A percentile compares a stretch with the other conserved stretches of the same genome.
phyloP scores from a whole-genome alignment of 169 alveolate species.

The Plasmodium ovale region DNA sequence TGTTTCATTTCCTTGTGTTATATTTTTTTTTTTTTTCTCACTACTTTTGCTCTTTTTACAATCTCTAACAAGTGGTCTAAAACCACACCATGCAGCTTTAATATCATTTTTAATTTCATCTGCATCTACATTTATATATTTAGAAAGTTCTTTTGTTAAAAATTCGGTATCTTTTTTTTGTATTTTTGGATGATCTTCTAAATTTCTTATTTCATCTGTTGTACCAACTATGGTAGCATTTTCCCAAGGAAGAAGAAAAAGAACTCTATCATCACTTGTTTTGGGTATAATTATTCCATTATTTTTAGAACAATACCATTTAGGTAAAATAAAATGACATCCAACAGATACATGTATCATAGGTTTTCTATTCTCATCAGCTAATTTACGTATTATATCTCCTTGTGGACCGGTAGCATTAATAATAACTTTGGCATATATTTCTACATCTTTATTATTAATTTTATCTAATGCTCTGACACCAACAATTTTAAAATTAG shows the following conservation, averaged over 20 bases:
- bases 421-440: constrained; percentile 90
- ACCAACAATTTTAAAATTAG: constrained; percentile 88
- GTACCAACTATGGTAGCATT: constrained; percentile 91
- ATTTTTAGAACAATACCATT: constrained; percentile 85
- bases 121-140: constrained; percentile 79
- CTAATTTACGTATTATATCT: constrained; percentile 83
- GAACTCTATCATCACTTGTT: constrained; percentile 94
- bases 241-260: constrained; percentile 93
- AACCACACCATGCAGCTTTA: constrained; percentile 88
- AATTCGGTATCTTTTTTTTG: constrained; percentile 87
- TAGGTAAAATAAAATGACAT: constrained; percentile 90
- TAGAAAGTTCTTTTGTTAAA: constrained; percentile 85
- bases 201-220: constrained; percentile 89
- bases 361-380: constrained; percentile 76
- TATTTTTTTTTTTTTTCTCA: constrained; percentile 71
- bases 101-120: constrained; percentile 80
- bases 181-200: constrained; percentile 83
- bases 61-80: constrained; percentile 86
- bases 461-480: constrained; percentile 87
- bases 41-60: constrained; percentile 76
- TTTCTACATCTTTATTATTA: constrained; percentile 86
- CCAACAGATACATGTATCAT: constrained; percentile 74
- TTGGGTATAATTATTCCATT: constrained; percentile 92
- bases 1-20: no score
- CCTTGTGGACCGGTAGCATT: constrained; percentile 93